phyloP scores from a whole-genome alignment of 192 early-diverging fungal species.

The Coemansia sp. region DNA sequence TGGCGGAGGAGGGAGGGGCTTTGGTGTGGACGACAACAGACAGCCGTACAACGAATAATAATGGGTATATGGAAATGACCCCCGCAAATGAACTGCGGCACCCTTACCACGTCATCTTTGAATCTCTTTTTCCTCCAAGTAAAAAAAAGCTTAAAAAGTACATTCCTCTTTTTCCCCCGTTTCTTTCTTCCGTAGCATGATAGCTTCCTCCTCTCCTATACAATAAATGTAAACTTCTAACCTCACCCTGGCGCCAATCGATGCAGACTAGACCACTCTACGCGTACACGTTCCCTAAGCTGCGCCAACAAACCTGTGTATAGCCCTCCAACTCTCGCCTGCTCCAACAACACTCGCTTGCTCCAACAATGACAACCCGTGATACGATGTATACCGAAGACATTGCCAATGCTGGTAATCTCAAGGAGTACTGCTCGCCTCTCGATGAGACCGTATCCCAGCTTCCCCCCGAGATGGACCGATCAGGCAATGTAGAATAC shows the following conservation, averaged over 20 bases:
- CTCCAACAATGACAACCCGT: constrained; percentile 37
- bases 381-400: constrained; percentile 51
- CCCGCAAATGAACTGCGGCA: not conserved
- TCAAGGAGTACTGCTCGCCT: constrained; percentile 21
- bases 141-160: not conserved
- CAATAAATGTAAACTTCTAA: not conserved
- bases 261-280: not conserved
- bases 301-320: not conserved
- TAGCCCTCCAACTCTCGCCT: not conserved
- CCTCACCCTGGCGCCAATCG: not conserved
- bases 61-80: too few relatives aligned
- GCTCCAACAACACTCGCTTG: not conserved
- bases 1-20: too few relatives aligned
- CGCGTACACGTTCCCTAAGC: not conserved
- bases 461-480: constrained; percentile 81
- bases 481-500: constrained; percentile 88
- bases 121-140: not conserved
- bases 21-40: too few relatives aligned
- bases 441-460: constrained; percentile 40
- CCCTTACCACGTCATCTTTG: not conserved
- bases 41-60: too few relatives aligned
- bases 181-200: not conserved
- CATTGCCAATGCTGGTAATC: constrained; percentile 2
- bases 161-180: not conserved
- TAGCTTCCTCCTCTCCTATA: not conserved